Evolutionary conservation across 2,329 filamentous ascomycete species (phyloP), one percentile per base, ranked within the genome.

Genomic region (Epichloe gansuensis): DNA sequence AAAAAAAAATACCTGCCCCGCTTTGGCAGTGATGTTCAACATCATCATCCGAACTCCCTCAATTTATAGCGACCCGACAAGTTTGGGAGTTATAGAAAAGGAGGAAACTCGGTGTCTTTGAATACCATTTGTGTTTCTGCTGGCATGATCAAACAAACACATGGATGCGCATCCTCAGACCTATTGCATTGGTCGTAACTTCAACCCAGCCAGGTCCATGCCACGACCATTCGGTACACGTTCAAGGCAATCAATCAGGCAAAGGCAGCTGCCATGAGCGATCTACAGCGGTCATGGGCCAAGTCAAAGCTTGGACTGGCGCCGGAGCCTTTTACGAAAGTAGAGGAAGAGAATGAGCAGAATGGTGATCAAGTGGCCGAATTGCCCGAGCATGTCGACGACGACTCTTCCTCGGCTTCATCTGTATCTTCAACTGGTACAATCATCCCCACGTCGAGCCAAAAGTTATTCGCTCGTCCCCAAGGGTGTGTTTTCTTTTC

Each of bases 401-500:
- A 87, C 60, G 84, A 87, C 64, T 86, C 82, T 13, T 87, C 82
- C 1, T 85, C 81, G 8, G 80, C 87, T 13, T 95, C 69, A 0
- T 95, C 89, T n/a, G 84, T 88, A 39, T 95, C 90, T 3, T 96
- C 90, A 1, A 89, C 89, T 3, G 89, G 90, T 27, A 97, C 91
- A n/a, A 78, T 97, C 55, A 84, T 89, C 56, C 89, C 90, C 1
- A 87, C 86, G 4, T 79, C 81, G 6, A 84, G 79, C 58, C 80
- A 84, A 59, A 84, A 83, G 56, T 72, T 89, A 41, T 89, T 89
- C 69, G 84, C 84, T 53, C 77, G 84, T 58, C 81, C 83, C 46
- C 76, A 78, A 69, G 77, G 81, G 84, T 87, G 73, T 45, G 52
- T 43, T 25, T 62, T 50, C 55, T 51, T 23, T 34, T 38, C n/a